phyloP scores from a whole-genome alignment of 768 basidiomycete genomes.

The Leucocoprinus birnbaumii region DNA sequence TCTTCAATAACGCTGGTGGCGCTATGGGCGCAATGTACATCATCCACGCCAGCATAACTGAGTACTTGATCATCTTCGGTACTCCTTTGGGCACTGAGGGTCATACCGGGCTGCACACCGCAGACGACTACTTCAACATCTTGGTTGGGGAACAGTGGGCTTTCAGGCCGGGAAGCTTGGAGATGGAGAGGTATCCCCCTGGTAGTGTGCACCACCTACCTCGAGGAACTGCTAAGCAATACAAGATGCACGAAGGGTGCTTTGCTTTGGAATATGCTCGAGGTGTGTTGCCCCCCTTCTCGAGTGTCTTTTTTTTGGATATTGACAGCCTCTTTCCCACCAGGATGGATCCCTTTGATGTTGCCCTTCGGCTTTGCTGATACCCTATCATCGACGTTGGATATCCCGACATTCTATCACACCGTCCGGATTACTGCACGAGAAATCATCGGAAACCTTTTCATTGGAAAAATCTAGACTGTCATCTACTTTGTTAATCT shows the following conservation, averaged over 20 bases:
- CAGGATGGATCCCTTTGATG: conserved; percentile 98
- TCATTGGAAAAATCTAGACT: conserved; percentile 83
- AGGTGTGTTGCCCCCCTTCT: conserved; percentile 47
- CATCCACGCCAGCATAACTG: conserved; percentile 94
- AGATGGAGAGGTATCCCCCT: conserved; percentile 81
- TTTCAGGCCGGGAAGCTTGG: conserved; percentile 74
- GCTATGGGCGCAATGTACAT: conserved; percentile 99
- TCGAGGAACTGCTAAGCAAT: conserved; percentile 88
- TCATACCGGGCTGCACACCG: conserved; percentile 89
- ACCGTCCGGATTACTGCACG: conserved; percentile 76
- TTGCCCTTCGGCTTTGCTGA: conserved; percentile 93
- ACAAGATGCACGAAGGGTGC: conserved; percentile 96
- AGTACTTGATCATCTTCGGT: conserved; percentile 95
- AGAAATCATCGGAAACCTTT: conserved; percentile 80
- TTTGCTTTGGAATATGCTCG: conserved; percentile 94
- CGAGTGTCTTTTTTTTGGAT: neutral
- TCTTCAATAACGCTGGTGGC: conserved; percentile 96
- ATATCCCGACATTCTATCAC: conserved; percentile 76
- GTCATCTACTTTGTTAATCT: neutral
- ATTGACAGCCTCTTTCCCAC: neutral
- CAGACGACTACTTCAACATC: conserved; percentile 98
- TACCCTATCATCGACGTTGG: conserved; percentile 82
- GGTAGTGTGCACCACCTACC: conserved; percentile 85
- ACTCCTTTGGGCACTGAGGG: conserved; percentile 97
- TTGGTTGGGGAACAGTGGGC: conserved; percentile 95